Conservation (phyloP, 176 grass and related monocot genomes). For the Zoysia pacifica region DNA sequence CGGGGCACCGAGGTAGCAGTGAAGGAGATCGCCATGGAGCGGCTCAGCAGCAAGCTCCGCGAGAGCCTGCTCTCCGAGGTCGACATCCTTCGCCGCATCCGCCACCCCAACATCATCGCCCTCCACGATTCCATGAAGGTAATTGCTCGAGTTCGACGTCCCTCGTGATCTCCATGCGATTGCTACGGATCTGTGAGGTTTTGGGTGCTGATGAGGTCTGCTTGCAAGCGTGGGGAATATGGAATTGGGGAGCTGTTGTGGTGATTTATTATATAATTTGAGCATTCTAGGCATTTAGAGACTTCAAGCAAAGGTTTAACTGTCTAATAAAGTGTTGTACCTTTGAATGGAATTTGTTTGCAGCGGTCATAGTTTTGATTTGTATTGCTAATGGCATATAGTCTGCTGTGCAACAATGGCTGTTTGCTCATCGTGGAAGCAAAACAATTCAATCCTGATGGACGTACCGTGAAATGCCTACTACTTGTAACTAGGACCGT, state of each 20-base stretch:
- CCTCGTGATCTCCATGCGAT: not conserved
- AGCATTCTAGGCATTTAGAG: not conserved
- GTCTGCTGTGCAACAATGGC: not conserved
- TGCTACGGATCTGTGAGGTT: slow-evolving; percentile 27
- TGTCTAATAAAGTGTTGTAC: not conserved
- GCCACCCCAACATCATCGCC: slow-evolving; percentile 86
- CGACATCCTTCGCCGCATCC: slow-evolving; percentile 74
- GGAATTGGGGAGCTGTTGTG: slow-evolving; percentile 7
- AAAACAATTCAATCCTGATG: not conserved
- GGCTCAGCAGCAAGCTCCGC: slow-evolving; percentile 79
- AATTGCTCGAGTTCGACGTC: not conserved
- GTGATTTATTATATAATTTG: slow-evolving; percentile 20
- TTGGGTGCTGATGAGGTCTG: slow-evolving; percentile 8
- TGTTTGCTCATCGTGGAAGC: not conserved
- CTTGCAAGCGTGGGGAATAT: not conserved
- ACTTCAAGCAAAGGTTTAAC: not conserved
- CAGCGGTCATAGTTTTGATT: not conserved
- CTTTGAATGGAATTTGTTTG: not conserved
- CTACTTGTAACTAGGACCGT: not conserved
- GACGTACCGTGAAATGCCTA: not conserved
- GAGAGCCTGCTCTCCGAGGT: slow-evolving; percentile 94
- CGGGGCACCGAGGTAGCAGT: slow-evolving; percentile 72
- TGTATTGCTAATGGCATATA: not conserved
- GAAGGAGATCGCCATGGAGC: slow-evolving; percentile 90
- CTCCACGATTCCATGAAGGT: slow-evolving; percentile 78